Conservation (phyloP, 768 basidiomycete genomes). For the Paxillus ammoniavirescens region DNA sequence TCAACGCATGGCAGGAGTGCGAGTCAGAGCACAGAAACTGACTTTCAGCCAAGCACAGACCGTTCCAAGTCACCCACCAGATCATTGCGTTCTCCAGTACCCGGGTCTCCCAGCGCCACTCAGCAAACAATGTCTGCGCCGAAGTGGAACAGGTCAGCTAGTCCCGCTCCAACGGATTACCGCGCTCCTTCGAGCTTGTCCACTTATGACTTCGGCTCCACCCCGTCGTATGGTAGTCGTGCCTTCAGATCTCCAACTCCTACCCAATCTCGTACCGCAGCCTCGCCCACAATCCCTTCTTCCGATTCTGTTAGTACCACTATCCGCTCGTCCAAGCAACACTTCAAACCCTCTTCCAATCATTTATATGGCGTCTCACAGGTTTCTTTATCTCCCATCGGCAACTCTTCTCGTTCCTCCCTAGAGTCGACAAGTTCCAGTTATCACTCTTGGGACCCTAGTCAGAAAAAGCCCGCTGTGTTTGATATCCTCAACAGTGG, state of each 20-base stretch:
- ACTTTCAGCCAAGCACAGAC: conserved; percentile 24
- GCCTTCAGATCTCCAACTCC: conserved; percentile 63
- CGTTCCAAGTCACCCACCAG: conserved; percentile 45
- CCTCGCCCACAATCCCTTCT: conserved; percentile 41
- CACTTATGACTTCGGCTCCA: conserved; percentile 48
- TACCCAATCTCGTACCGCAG: conserved; percentile 58
- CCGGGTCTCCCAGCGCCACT: conserved; percentile 57
- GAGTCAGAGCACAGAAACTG: conserved; percentile 49
- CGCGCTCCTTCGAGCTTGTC: conserved; percentile 49
- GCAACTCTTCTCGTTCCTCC: conserved; percentile 77
- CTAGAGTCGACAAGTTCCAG: conserved; percentile 81
- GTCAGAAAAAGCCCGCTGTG: conserved; percentile 50
- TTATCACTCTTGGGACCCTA: conserved; percentile 78
- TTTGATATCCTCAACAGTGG: conserved; percentile 52
- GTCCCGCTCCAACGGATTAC: conserved; percentile 34
- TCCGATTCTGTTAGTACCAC: conserved; percentile 38
- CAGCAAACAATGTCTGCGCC: conserved; percentile 15
- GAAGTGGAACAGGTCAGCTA: conserved; percentile 30
- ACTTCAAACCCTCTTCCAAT: conserved; percentile 45
- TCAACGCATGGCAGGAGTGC: conserved; percentile 51
- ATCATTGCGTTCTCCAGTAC: conserved; percentile 53
- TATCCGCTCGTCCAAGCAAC: conserved; percentile 55
- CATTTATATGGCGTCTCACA: conserved; percentile 52
- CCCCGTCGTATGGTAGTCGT: conserved; percentile 39
- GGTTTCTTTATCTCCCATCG: conserved; percentile 66